Evolutionary conservation across 2,329 filamentous ascomycete genomes (phyloP).

Genomic region (Pestalotiopsis fici): DNA sequence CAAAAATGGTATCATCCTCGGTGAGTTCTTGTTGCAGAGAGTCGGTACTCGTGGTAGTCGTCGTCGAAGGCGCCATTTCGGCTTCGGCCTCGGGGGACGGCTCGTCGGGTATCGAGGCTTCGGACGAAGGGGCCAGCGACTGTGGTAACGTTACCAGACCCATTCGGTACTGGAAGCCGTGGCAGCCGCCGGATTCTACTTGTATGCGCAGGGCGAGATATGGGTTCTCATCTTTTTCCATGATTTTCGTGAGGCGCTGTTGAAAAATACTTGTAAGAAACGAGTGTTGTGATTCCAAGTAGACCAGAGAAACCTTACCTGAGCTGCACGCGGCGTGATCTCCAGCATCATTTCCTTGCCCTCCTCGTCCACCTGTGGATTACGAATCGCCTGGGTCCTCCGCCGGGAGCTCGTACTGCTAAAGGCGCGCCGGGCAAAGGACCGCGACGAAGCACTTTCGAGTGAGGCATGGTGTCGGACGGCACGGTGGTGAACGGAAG

Average conservation of each 20-base stretch:
- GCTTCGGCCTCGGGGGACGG: conserved; percentile 29
- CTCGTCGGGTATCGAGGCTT: conserved; percentile 24
- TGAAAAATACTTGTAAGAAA: not conserved
- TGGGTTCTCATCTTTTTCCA: conserved; percentile 71
- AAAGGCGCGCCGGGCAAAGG: not conserved
- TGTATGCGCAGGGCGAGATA: conserved; percentile 85
- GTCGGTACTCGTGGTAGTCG: conserved; percentile 20
- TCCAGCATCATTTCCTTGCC: conserved; percentile 82
- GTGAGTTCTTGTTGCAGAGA: conserved; percentile 24
- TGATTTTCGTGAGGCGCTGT: conserved; percentile 76
- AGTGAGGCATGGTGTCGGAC: not conserved
- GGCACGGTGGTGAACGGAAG: not conserved
- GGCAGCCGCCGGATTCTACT: conserved; percentile 92
- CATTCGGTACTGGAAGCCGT: conserved; percentile 98
- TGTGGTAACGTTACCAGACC: conserved; percentile 68
- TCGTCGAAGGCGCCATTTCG: conserved; percentile 27
- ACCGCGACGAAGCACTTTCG: too few relatives aligned
- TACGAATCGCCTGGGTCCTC: conserved; percentile 57
- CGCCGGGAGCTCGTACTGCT: conserved; percentile 15
- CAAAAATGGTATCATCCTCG: conserved; percentile 88
- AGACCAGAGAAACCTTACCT: too few relatives aligned
- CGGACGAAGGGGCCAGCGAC: conserved; percentile 16
- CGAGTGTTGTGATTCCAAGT: too few relatives aligned
- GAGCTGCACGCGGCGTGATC: conserved; percentile 81
- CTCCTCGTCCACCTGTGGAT: conserved; percentile 78